Percentiles rank a stretch among this genome's conserved stretches.
Evolutionary conservation across 495 filamentous ascomycete species (phyloP).

Genomic region (Schizothecium vesticola): DNA sequence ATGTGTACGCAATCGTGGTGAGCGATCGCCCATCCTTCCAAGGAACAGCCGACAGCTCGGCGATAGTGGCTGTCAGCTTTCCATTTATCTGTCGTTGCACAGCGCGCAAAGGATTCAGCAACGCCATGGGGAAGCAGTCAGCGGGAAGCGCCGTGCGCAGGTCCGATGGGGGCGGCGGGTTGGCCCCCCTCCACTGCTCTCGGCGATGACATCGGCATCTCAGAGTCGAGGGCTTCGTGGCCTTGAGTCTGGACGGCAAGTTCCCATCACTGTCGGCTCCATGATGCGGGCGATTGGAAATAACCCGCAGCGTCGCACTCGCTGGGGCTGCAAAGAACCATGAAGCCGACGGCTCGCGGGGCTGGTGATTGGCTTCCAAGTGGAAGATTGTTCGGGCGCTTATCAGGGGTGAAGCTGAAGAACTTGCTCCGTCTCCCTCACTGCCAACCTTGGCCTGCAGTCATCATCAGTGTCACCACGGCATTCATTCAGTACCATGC

Average conservation of each 20-base stretch:
- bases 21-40: not conserved
- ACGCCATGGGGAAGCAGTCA: not conserved
- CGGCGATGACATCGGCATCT: not conserved
- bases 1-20: not conserved
- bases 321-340: constrained; percentile 1
- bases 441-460: not conserved
- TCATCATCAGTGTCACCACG: not conserved
- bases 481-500: not conserved
- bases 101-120: constrained; percentile 4
- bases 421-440: not conserved
- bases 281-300: constrained; percentile 2
- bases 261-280: not conserved
- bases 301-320: not conserved
- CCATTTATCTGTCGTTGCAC: constrained; percentile 7
- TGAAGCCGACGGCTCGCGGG: not conserved
- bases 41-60: constrained; percentile 8
- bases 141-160: not conserved
- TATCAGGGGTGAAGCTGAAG: not conserved
- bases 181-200: not conserved
- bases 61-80: constrained; percentile 9
- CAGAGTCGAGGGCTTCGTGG: not conserved
- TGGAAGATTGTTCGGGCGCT: constrained; percentile 10
- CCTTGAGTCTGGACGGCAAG: not conserved
- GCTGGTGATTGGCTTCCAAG: constrained; percentile 15
- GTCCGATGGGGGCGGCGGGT: not conserved